phyloP scores from a whole-genome alignment of 768 basidiomycete species.

The Hygrophoropsis aurantiaca region DNA sequence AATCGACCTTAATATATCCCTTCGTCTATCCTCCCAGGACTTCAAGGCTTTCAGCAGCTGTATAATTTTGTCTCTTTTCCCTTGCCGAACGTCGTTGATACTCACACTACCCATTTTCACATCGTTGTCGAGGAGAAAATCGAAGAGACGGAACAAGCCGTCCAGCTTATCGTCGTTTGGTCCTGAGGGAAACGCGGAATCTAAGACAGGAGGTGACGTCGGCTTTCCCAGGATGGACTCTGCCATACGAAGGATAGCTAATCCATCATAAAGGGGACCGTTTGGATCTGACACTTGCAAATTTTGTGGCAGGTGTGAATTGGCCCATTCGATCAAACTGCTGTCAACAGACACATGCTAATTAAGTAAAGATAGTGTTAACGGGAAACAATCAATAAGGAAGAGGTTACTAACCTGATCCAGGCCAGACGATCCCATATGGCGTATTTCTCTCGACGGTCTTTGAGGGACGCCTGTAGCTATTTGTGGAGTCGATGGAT shows the following conservation, averaged over 20 bases:
- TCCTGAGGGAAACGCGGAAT: conserved; percentile 72
- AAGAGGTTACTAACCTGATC: conserved; percentile 16
- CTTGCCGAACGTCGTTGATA: conserved; percentile 88
- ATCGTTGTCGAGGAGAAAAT: conserved; percentile 89
- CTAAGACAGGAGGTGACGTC: conserved; percentile 69
- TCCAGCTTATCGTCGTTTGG: conserved; percentile 78
- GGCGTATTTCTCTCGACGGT: conserved; percentile 65
- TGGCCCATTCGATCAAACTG: conserved; percentile 84
- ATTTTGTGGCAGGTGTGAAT: conserved; percentile 69
- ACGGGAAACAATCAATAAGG: conserved; percentile 2
- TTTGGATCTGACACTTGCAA: conserved; percentile 53
- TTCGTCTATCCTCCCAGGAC: conserved; percentile 78
- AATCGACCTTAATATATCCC: conserved; percentile 52
- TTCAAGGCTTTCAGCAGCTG: conserved; percentile 78
- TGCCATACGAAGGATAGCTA: conserved; percentile 80
- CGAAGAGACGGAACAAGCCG: conserved; percentile 86
- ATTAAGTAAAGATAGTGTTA: conserved; percentile 2
- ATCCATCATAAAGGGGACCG: conserved; percentile 57
- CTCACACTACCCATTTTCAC: conserved; percentile 89
- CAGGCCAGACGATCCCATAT: conserved; percentile 30
- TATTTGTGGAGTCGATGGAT: conserved; percentile 16
- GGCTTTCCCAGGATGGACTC: conserved; percentile 74
- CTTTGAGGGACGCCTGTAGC: conserved; percentile 50
- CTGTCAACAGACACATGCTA: conserved; percentile 39
- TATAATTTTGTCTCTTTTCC: conserved; percentile 77